These are phyloP conservation scores for Alternaria sp. DNA, from an alignment of 2,329 filamentous ascomycete species.

Conservation along the genomic window DNA sequence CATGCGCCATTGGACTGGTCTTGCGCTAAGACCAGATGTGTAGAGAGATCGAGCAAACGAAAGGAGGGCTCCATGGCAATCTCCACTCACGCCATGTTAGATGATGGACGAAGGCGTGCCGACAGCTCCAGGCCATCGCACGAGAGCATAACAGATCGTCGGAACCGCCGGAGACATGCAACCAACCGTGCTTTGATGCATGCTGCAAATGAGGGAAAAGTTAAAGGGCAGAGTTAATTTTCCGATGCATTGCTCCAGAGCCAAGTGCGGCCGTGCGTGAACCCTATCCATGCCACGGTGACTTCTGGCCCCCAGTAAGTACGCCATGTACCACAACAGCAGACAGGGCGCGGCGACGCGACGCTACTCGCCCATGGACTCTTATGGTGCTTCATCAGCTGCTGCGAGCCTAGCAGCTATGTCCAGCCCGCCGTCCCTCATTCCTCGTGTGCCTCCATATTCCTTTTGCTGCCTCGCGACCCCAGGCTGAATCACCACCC, in stretches of 20 bases:
- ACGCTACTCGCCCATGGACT: slow-evolving; percentile 8
- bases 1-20: slow-evolving; percentile 15
- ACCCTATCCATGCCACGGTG: slow-evolving; percentile 24
- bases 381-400: slow-evolving; percentile 27
- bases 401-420: slow-evolving; percentile 12
- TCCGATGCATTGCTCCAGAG: slow-evolving; percentile 9
- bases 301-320: slow-evolving; percentile 23
- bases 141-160: slow-evolving; percentile 11
- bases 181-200: not conserved
- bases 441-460: slow-evolving; percentile 12
- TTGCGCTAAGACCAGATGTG: slow-evolving; percentile 8
- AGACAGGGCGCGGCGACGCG: too few relatives aligned
- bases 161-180: slow-evolving; percentile 17
- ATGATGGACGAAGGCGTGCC: slow-evolving; percentile 3
- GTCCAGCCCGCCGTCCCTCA: slow-evolving; percentile 16
- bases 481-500: slow-evolving; percentile 4
- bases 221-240: slow-evolving; percentile 6
- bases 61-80: slow-evolving; percentile 22
- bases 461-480: slow-evolving; percentile 7
- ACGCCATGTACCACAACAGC: slow-evolving; percentile 27
- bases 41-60: slow-evolving; percentile 2
- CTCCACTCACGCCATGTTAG: slow-evolving; percentile 1
- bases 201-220: slow-evolving; percentile 1
- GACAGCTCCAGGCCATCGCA: not conserved
- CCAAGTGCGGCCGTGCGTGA: not conserved